Percentiles rank a stretch among this genome's conserved stretches.
Evolutionary conservation across 108 stramenopile species (phyloP).

Genomic region (Pseudonitzschia multistriata): DNA sequence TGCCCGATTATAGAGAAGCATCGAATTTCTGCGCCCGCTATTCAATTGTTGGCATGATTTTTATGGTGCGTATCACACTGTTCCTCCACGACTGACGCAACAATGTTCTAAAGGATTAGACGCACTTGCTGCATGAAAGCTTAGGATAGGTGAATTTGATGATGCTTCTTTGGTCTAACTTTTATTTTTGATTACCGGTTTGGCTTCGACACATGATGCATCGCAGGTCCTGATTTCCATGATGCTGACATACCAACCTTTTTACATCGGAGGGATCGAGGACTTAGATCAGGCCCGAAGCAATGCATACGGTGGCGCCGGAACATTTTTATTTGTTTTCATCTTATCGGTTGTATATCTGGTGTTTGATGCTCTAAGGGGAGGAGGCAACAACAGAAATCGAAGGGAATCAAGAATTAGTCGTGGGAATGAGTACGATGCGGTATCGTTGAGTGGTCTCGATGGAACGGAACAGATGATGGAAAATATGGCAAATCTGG

Average conservation of each 20-base stretch:
- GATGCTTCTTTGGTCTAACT: not conserved
- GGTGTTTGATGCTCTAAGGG: constrained; percentile 1
- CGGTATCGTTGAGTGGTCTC: not conserved
- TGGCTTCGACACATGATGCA: not conserved
- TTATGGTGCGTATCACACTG: constrained; percentile 8
- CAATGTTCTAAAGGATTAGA: too few relatives aligned
- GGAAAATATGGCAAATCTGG: not conserved
- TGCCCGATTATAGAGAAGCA: constrained; percentile 1
- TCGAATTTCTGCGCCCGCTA: constrained; percentile 22
- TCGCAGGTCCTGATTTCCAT: constrained; percentile 57
- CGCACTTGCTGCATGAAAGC: too few relatives aligned
- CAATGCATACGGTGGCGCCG: constrained; percentile 80
- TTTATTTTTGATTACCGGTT: not conserved
- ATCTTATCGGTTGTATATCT: constrained; percentile 30
- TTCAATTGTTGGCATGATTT: constrained; percentile 15
- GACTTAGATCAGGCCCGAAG: constrained; percentile 62
- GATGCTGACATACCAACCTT: constrained; percentile 70
- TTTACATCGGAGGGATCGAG: constrained; percentile 78
- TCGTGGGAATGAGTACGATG: not conserved
- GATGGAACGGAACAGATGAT: constrained; percentile 5
- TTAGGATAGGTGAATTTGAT: not conserved
- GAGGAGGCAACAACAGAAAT: not conserved
- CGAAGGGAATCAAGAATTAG: not conserved
- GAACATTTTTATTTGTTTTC: constrained; percentile 76
- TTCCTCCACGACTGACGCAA: too few relatives aligned